Conservation (phyloP, 371 early-diverging fungal genomes). For the Smittium mucronatum region DNA sequence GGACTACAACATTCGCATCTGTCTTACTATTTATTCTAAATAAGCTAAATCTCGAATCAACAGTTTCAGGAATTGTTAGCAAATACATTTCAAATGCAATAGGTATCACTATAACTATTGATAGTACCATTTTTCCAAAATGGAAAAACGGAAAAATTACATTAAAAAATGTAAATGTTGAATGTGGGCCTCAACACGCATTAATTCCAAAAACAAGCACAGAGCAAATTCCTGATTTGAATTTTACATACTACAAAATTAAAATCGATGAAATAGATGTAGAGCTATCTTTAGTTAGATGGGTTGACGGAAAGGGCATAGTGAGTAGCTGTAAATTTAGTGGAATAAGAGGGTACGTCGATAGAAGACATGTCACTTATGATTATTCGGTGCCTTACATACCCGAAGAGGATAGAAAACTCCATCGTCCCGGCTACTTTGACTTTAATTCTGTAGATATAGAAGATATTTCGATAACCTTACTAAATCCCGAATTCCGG, state of each 20-base stretch:
- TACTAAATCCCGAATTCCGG: conserved; percentile 64
- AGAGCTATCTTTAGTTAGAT: conserved; percentile 71
- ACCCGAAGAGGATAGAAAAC: conserved; percentile 44
- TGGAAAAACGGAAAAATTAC: conserved; percentile 85
- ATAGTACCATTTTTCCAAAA: conserved; percentile 80
- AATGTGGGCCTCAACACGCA: conserved; percentile 34
- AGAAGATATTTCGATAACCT: conserved; percentile 61
- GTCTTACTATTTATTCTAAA: conserved; percentile 68
- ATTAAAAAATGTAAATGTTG: conserved; percentile 63
- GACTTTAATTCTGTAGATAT: conserved; percentile 61
- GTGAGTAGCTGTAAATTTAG: conserved; percentile 67
- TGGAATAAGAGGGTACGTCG: conserved; percentile 80
- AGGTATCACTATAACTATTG: conserved; percentile 74
- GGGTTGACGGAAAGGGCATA: conserved; percentile 83
- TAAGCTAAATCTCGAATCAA: conserved; percentile 79
- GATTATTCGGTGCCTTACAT: conserved; percentile 50
- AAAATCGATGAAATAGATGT: conserved; percentile 73
- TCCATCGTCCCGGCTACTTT: conserved; percentile 68
- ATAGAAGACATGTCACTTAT: conserved; percentile 75
- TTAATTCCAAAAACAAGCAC: conserved; percentile 5
- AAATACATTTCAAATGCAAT: conserved; percentile 66
- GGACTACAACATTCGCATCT: conserved; percentile 83
- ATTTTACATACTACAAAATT: conserved; percentile 79
- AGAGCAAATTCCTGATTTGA: conserved; percentile 38
- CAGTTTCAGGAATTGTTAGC: conserved; percentile 61